Evolutionary conservation across 352 stramenopile genomes (phyloP), one percentile per base, ranked within the genome.

Genomic region (Globisporangium solare): DNA sequence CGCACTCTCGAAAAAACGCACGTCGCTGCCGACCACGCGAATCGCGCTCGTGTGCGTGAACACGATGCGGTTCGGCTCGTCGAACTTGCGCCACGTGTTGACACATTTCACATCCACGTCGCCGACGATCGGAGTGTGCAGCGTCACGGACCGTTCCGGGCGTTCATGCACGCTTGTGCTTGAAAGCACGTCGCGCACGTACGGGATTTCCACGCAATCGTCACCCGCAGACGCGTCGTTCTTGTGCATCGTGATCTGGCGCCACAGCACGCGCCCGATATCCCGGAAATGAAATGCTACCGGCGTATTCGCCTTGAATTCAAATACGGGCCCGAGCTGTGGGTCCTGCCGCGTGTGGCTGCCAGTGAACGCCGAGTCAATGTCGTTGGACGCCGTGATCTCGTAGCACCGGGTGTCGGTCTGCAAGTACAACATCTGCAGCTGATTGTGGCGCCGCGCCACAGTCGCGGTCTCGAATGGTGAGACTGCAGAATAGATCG

Each of bases 231-330:
- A 20, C 8, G 39, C 10, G 13, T n/a, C 39, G n/a, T n/a, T 13
- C 17, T n/a, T 43, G 12, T 43, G 39, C 17, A 3, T n/a, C 12
- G 12, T 10, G 13, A 49, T 50, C 17, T 47, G 55, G 14, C 15
- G 31, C 55, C 55, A 61, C 35, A 61, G 3, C 39, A 31, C 27
- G 2, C 2, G 55, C 7, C 17, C n/a, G 2, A 56, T 10, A 27
- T 31, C 6, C 39, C 39, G 22, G 24, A 50, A 54, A 32, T 50
- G 0, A 39, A 22, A 22, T 3, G 15, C 13, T 3, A 49, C 20
- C 3, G 47, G 55, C 10, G 47, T 56, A 35, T 20, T 61, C 14
- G 18, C 49, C 47, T 40, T 51, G 22, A 56, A 21, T 39, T 61
- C 55, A 32, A 51, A 56, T 11, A 20, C 48, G 0, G 47, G 47